These are phyloP conservation scores for Meyerozyma athensensis DNA, from an alignment of 1,139 yeast genomes.

Conservation along the genomic window DNA sequence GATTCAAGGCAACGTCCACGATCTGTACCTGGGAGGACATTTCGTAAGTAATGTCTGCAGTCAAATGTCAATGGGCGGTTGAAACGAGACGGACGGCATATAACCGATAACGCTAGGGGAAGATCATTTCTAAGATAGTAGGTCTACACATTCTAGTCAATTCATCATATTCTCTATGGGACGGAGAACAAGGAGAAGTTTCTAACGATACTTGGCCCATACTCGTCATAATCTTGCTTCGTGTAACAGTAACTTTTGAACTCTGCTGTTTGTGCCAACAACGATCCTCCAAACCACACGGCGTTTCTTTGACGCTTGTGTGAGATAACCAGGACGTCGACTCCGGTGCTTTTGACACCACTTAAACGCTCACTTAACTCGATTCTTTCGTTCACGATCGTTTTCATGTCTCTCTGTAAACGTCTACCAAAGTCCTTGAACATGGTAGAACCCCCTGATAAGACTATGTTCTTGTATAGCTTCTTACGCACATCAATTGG, in stretches of 20 bases:
- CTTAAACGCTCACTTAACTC: conserved; percentile 73
- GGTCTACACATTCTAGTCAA: background rate
- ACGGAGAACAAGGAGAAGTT: conserved; percentile 91
- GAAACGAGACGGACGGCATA: background rate
- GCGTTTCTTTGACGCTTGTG: conserved; percentile 98
- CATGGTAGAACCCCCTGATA: conserved; percentile 98
- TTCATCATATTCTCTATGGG: conserved; percentile 41
- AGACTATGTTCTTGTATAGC: conserved; percentile 88
- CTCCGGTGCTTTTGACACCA: conserved; percentile 87
- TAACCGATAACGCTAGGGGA: background rate
- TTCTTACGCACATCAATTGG: conserved; percentile 99
- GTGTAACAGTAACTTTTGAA: conserved; percentile 96
- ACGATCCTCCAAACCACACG: conserved; percentile 98
- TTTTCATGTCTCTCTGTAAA: conserved; percentile 88
- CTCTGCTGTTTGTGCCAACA: conserved; percentile 95
- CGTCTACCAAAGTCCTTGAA: conserved; percentile 97
- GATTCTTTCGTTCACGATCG: conserved; percentile 84
- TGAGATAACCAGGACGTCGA: conserved; percentile 93
- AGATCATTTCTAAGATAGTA: background rate
- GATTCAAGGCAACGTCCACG: conserved; percentile 48
- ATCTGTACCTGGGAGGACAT: conserved; percentile 29
- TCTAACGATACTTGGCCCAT: conserved; percentile 96
- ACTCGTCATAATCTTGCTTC: conserved; percentile 94
- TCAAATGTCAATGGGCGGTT: conserved; percentile 1
- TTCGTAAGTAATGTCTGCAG: background rate